Evolutionary conservation across 345 rosid genomes (phyloP), one percentile per base, ranked within the genome.

Genomic region (Linum lewisii): DNA sequence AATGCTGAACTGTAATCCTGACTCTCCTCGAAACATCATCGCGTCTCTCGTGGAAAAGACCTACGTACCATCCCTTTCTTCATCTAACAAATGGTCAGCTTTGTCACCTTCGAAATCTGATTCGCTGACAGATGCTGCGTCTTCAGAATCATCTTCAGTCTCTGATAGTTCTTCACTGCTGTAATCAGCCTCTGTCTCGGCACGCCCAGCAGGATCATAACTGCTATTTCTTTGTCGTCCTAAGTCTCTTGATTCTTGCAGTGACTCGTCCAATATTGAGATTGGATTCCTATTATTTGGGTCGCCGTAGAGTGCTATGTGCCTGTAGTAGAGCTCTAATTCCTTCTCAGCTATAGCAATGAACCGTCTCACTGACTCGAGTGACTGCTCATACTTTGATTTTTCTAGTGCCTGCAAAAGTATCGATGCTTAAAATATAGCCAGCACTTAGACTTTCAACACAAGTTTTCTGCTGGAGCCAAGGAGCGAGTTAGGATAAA

Each of bases 341-440:
- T 89, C 97, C 74, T 87, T 89, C 68, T 84, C 95, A 0, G 83
- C 80, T 63, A 87, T 72, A 6, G 87, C 80, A 53, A 89, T 89
- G 63, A 89, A 89, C 49, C 67, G 86, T 70, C 77, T 82, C 71
- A 93, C 88, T 0, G 95, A 81, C 47, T 87, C 97, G 6, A 87
- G 86, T 14, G 97, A 93, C 34, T 89, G 97, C 70, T 93, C 95
- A 3, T 84, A 93, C 74, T 87, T 93, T 1, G 91, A 89, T 69
- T 70, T 87, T 70, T 93, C 91, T 51, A 82, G 73, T 10, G 99
- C 97, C 92, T 89, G 76, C 56, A 74, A 76, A 65, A n/a, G n/a
- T n/a, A n/a, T n/a, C n/a, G n/a, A n/a, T n/a, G n/a, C n/a, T n/a
- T n/a, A n/a, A n/a, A n/a, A n/a, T n/a, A n/a, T n/a, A n/a, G n/a